Evolutionary conservation across 1,284 basidiomycete genomes (phyloP).

Genomic region (Malassezia globosa): DNA sequence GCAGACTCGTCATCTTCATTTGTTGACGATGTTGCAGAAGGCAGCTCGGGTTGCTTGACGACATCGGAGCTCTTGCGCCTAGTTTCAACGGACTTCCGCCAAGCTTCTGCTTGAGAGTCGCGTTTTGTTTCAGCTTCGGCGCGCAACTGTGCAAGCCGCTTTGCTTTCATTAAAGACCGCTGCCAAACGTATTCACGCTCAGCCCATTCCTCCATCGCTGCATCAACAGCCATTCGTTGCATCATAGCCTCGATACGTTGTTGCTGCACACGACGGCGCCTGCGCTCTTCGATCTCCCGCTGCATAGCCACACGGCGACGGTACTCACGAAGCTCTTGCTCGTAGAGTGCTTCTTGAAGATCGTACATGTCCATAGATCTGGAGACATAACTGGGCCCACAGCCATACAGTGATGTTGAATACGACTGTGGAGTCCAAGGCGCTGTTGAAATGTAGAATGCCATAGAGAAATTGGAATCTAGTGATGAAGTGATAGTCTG

Average conservation of each 20-base stretch:
- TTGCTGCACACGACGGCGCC: neutral
- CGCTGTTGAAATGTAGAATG: conserved; percentile 1
- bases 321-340: neutral
- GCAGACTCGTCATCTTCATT: neutral
- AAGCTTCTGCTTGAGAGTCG: no score
- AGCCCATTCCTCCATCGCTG: neutral
- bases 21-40: no score
- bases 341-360: conserved; percentile 1
- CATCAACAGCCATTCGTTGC: neutral
- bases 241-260: neutral
- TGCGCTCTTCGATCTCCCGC: neutral
- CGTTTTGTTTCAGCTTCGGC: neutral
- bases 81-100: no score
- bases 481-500: no score
- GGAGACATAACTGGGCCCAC: neutral
- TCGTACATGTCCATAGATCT: conserved; percentile 1
- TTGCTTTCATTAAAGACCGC: no score
- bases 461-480: neutral
- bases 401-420: neutral
- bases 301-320: neutral
- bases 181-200: neutral
- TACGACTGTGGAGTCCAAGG: neutral
- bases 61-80: neutral
- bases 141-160: neutral
- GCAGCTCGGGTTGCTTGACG: neutral